Evolutionary conservation across 495 filamentous ascomycete genomes (phyloP).

Genomic region (Usnea hakonensis): DNA sequence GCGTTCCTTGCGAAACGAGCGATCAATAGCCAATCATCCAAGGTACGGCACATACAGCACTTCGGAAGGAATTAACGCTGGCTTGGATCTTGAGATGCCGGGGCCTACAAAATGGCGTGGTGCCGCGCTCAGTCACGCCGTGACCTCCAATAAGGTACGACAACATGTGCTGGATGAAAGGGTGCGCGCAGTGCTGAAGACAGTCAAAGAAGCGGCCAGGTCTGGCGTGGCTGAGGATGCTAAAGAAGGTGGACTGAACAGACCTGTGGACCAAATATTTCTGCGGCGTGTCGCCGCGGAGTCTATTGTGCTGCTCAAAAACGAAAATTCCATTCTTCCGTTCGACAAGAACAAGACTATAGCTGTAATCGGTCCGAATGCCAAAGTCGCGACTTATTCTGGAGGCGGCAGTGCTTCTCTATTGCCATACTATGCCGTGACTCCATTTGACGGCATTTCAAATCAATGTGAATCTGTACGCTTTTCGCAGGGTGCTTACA

Average conservation of each 20-base stretch:
- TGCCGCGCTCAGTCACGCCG: constrained; percentile 49
- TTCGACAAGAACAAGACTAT: constrained; percentile 55
- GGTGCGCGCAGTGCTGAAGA: constrained; percentile 53
- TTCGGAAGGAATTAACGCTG: constrained; percentile 57
- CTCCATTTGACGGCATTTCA: constrained; percentile 59
- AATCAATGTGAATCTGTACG: constrained; percentile 42
- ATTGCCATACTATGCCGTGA: constrained; percentile 69
- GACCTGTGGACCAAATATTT: constrained; percentile 57
- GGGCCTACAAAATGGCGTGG: constrained; percentile 61
- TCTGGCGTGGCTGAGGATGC: constrained; percentile 48
- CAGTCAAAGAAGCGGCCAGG: constrained; percentile 56
- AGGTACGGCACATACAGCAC: constrained; percentile 61
- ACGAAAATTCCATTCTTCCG: constrained; percentile 57
- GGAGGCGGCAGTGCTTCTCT: constrained; percentile 77
- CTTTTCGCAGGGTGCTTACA: constrained; percentile 50
- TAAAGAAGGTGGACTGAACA: constrained; percentile 55
- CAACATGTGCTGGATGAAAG: constrained; percentile 48
- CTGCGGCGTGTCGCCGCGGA: constrained; percentile 60
- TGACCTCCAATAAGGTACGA: constrained; percentile 49
- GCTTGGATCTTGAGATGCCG: constrained; percentile 70
- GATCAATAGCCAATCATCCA: neutral
- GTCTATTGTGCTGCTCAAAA: constrained; percentile 73
- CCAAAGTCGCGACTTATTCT: constrained; percentile 65
- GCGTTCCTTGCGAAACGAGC: neutral
- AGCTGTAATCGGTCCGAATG: constrained; percentile 75